phyloP scores from a whole-genome alignment of 768 basidiomycete species.

The Panaeolus cyanescens region DNA sequence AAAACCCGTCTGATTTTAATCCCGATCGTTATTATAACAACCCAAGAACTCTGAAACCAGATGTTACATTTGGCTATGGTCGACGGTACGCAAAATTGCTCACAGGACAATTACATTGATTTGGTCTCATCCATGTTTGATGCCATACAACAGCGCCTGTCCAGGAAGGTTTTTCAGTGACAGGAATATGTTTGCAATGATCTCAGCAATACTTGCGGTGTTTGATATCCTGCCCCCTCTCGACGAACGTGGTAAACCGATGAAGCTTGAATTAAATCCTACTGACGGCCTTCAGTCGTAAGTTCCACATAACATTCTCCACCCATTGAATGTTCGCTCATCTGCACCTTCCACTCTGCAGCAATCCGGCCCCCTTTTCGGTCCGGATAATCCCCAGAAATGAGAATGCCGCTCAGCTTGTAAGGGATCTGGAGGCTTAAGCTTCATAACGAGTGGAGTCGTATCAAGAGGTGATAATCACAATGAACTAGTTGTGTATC shows the following conservation, averaged over 20 bases:
- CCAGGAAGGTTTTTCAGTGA: conserved; percentile 47
- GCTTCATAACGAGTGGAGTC: too few relatives aligned
- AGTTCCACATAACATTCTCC: not conserved
- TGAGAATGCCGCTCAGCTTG: not conserved
- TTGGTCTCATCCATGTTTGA: not conserved
- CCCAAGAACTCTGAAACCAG: not conserved
- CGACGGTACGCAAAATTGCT: conserved; percentile 14
- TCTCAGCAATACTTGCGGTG: conserved; percentile 19
- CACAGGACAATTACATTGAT: not conserved
- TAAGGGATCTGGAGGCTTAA: not conserved
- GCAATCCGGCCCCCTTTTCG: not conserved
- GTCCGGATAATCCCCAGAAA: not conserved
- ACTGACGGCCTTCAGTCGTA: not conserved
- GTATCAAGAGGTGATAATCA: too few relatives aligned
- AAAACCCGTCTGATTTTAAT: conserved; percentile 48
- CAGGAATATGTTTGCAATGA: conserved; percentile 31
- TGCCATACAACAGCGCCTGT: conserved; percentile 29
- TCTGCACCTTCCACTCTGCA: not conserved
- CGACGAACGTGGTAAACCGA: conserved; percentile 17
- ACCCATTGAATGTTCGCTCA: not conserved
- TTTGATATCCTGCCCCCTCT: conserved; percentile 23
- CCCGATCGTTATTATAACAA: conserved; percentile 35
- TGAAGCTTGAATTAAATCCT: conserved; percentile 10
- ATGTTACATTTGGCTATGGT: conserved; percentile 24
- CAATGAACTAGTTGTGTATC: too few relatives aligned